phyloP scores from a whole-genome alignment of 2,329 filamentous ascomycete genomes.

The Ceratocystis lukuohia region DNA sequence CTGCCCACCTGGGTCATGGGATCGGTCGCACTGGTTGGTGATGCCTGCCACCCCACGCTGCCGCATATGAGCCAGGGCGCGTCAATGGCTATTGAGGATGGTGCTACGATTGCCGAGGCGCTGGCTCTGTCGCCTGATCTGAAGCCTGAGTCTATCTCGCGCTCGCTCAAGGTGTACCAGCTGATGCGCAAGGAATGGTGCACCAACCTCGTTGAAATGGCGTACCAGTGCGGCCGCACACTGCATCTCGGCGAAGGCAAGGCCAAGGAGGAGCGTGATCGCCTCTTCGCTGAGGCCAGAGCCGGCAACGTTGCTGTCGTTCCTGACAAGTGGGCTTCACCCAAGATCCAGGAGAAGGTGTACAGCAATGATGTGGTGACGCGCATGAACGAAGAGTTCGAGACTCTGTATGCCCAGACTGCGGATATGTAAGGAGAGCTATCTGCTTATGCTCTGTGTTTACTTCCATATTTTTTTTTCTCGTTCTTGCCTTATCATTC shows the following conservation, averaged over 20 bases:
- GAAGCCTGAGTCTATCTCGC: constrained; percentile 31
- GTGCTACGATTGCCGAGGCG: constrained; percentile 43
- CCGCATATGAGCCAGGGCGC: constrained; percentile 55
- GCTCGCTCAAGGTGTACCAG: constrained; percentile 42
- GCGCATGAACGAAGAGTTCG: constrained; percentile 39
- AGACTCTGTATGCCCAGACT: constrained; percentile 30
- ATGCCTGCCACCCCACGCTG: constrained; percentile 54
- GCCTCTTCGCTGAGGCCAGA: constrained; percentile 39
- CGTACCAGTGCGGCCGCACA: constrained; percentile 38
- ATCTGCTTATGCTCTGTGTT: neutral
- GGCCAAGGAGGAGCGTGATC: constrained; percentile 46
- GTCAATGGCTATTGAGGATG: constrained; percentile 56
- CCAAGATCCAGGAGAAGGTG: constrained; percentile 53
- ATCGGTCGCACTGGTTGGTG: constrained; percentile 44
- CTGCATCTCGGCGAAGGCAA: constrained; percentile 46
- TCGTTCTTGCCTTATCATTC: neutral
- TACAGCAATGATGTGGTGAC: constrained; percentile 50
- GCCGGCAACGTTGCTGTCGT: constrained; percentile 36
- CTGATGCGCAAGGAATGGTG: constrained; percentile 43
- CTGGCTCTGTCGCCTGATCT: constrained; percentile 31
- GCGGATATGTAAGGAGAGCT: neutral
- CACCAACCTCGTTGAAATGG: constrained; percentile 39
- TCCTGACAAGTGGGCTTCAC: constrained; percentile 58
- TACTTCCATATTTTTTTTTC: neutral
- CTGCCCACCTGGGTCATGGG: constrained; percentile 47